Base-by-base conservation (phyloP, 2,329 filamentous ascomycete species). In the Pseudocercospora pini-densiflorae region DNA sequence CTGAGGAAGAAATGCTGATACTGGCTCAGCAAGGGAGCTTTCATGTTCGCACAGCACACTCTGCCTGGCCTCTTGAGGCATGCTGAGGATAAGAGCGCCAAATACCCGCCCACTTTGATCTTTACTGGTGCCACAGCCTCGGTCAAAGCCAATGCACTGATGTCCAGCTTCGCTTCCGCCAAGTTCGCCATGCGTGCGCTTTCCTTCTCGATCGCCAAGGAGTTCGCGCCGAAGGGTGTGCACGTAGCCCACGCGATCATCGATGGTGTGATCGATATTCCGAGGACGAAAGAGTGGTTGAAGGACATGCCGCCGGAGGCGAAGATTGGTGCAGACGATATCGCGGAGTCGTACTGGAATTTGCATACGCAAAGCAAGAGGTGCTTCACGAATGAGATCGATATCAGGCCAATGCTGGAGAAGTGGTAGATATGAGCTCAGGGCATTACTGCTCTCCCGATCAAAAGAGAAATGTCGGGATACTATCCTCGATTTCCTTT, bases 61-160 rank as follows among this genome's bases (percentile, higher is more conserved):
- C 80, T 97, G 0, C 93, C 93, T 0, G 83, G 90, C 0, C 86
- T 97, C 1, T 84, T 94, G 1, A 84, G 88, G 23, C 83, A 89
- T 0, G 85, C 88, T 0, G 73, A 80, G 45, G 73, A 76, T 47
- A 77, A 78, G 36, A 77, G 78, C 0, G 78, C 86, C 0, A 82
- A 85, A 33, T 80, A 92, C 74, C 92, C 93, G 4, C 93, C 93
- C 0, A 90, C 90, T 0, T 82, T 97, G 21, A 90, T 97, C 74
- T 91, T 96, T 79, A 97, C 93, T 0, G 93, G 93, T 33, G 93
- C 93, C 0, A 97, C 93, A 0, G 93, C 92, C 0, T 92, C 90
- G 0, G 72, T 94, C 19, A 90, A 89, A 73, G 91, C 91, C 3
- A 90, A 88, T 10, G 88, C 92, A 0, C 81, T 83, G 12, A 91